Conservation (phyloP, 2,329 filamentous ascomycete species). For the Chaetothyriales sp. region DNA sequence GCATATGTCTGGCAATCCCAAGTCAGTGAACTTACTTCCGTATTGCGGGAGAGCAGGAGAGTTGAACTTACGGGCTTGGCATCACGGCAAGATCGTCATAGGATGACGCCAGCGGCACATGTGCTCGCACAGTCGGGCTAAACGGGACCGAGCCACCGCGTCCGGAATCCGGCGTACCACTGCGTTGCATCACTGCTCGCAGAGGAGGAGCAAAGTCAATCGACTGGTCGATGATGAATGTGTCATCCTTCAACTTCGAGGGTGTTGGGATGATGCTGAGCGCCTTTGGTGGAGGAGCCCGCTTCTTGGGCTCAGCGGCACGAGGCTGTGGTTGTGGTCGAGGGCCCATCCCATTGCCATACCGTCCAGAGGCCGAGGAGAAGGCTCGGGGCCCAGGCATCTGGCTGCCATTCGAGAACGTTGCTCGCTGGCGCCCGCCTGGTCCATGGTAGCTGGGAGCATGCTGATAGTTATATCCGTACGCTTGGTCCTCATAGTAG, state of each 20-base stretch:
- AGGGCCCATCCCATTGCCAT: conserved; percentile 23
- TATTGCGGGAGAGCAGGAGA: not conserved
- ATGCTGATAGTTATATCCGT: conserved; percentile 44
- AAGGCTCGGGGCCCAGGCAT: conserved; percentile 45
- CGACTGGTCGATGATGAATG: conserved; percentile 47
- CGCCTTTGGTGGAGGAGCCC: conserved; percentile 55
- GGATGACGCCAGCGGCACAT: conserved; percentile 64
- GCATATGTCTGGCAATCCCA: conserved; percentile 25
- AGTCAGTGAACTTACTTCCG: conserved; percentile 5
- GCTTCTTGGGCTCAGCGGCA: conserved; percentile 27
- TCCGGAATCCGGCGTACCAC: conserved; percentile 50
- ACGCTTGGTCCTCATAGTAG: conserved; percentile 46
- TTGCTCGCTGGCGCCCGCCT: conserved; percentile 14
- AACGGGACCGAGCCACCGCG: conserved; percentile 46
- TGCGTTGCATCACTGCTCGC: conserved; percentile 48
- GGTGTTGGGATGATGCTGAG: conserved; percentile 72
- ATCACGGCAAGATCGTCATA: conserved; percentile 77
- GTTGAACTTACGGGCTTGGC: conserved; percentile 69
- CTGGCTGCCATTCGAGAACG: conserved; percentile 22
- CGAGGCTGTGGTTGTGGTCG: conserved; percentile 31
- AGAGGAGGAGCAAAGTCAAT: conserved; percentile 78
- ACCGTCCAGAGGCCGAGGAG: conserved; percentile 44
- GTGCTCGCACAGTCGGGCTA: conserved; percentile 54
- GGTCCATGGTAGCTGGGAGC: conserved; percentile 20
- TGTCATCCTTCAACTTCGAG: conserved; percentile 67